Evolutionary conservation across 1,139 yeast species (phyloP).

Genomic region (Kodamaea alishanica): DNA sequence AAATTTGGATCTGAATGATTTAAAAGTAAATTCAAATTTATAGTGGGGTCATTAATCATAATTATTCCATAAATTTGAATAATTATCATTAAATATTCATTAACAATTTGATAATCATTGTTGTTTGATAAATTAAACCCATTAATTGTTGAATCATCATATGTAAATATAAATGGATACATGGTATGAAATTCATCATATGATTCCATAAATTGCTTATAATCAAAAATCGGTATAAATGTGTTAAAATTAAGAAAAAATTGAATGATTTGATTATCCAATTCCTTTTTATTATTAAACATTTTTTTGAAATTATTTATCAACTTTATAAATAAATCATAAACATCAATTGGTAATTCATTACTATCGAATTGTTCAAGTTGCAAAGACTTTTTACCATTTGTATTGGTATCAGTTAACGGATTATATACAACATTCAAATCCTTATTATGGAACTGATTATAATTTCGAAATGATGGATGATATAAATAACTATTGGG

Average conservation of each 20-base stretch:
- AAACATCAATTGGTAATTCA: constrained; percentile 39
- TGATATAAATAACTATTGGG: constrained; percentile 45
- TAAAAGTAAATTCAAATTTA: constrained; percentile 38
- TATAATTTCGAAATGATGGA: constrained; percentile 39
- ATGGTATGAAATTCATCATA: constrained; percentile 57
- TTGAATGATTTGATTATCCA: constrained; percentile 51
- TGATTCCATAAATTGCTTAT: constrained; percentile 51
- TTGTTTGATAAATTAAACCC: constrained; percentile 47
- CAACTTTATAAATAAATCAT: constrained; percentile 44
- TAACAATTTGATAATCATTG: constrained; percentile 49
- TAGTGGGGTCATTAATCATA: constrained; percentile 46
- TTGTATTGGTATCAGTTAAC: constrained; percentile 25
- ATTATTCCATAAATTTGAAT: constrained; percentile 47
- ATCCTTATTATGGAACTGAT: constrained; percentile 40
- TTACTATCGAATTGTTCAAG: constrained; percentile 10
- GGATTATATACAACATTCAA: constrained; percentile 45
- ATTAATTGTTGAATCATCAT: constrained; percentile 48
- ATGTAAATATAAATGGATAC: constrained; percentile 51
- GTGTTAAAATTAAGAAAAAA: constrained; percentile 56
- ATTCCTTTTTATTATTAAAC: constrained; percentile 40
- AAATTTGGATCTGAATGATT: constrained; percentile 40
- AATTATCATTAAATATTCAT: constrained; percentile 49
- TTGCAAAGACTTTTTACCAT: constrained; percentile 3
- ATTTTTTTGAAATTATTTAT: constrained; percentile 46
- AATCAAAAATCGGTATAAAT: constrained; percentile 61